Evolutionary conservation across 2,329 filamentous ascomycete genomes (phyloP).

Genomic region (Apiospora marii): DNA sequence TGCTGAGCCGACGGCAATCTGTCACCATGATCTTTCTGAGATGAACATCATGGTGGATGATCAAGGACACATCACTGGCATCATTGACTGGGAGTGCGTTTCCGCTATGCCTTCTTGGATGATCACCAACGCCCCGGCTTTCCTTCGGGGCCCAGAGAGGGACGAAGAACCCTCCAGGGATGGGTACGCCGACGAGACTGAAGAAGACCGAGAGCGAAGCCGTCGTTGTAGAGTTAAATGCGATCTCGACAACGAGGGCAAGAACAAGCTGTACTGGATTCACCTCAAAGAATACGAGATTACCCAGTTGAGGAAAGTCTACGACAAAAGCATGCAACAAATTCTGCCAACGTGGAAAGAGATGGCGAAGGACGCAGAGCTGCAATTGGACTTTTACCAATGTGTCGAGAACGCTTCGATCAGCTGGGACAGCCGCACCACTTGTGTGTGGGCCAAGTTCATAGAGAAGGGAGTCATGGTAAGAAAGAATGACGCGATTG

Average conservation of each 20-base stretch:
- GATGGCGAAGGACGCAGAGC: background rate
- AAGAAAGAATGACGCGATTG: background rate
- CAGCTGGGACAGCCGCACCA: background rate
- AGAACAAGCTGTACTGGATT: conserved; percentile 49
- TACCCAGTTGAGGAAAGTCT: conserved; percentile 47
- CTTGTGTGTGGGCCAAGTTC: background rate
- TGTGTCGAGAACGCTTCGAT: background rate
- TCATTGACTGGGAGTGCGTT: conserved; percentile 54
- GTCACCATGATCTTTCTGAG: conserved; percentile 47
- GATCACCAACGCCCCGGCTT: conserved; percentile 31
- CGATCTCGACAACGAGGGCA: conserved; percentile 47
- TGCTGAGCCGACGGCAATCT: conserved; percentile 44
- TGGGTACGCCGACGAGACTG: conserved; percentile 40
- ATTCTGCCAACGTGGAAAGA: conserved; percentile 43
- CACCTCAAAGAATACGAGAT: conserved; percentile 50
- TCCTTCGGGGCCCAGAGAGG: conserved; percentile 34
- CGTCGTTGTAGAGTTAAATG: background rate
- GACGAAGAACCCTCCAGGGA: conserved; percentile 43
- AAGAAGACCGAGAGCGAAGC: conserved; percentile 31
- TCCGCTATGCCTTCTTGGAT: conserved; percentile 50
- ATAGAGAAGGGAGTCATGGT: background rate
- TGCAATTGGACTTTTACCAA: conserved; percentile 2
- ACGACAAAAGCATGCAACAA: conserved; percentile 41
- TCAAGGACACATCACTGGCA: conserved; percentile 43
- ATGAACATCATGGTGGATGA: conserved; percentile 51